Base-by-base conservation (phyloP, 1,284 basidiomycete genomes). In the Sanguinoderma infundibulare region DNA sequence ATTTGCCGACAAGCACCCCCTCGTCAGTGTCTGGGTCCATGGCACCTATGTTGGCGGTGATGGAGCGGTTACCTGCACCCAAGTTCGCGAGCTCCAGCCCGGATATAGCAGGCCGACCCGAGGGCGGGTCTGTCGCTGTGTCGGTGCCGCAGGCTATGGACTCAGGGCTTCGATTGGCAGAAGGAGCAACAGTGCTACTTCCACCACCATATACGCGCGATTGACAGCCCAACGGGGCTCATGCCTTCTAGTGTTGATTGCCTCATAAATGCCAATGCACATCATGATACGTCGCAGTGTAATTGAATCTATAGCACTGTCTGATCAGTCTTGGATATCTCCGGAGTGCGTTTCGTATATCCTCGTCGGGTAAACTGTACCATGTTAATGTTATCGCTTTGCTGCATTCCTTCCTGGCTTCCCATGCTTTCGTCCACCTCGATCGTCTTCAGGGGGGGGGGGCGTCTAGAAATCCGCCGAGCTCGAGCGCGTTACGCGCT, bases 401-500 rank as follows among this genome's bases (percentile, higher is more conserved):
- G 35, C 32, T 7, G 42, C 35, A 38, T 12, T 50, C 44, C 55
- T 38, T 36, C 17, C 51, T 35, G 38, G 34, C 28, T 69, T 69
- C 14, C 63, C 67, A 15, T 57, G 59, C 26, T 42, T 42, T 26
- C 63, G 50, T 1, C 64, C 65, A 2, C 24, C 35, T 9, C 59
- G 53, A 3, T 53, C 52, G 42, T 69, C 67, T 12, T 62, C 57
- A 3, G 67, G n/a, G n/a, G 3, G 67, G n/a, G n/a, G n/a, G 66
- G 15, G 51, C 62, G 55, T 91, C 88, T 28, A 95, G 75, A 71
- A 94, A 92, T 0, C 91, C 92, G n/a, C 91, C 94, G 0, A 87
- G 63, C 53, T 95, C 91, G 10, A 96, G 79, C 0, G 94, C 94
- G 70, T 93, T 92, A 26, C 95, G 81, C 8, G 94, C 95, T 5